These are phyloP conservation scores for Kuraishia cidri DNA, from an alignment of 805 yeast species.

Conservation along the genomic window DNA sequence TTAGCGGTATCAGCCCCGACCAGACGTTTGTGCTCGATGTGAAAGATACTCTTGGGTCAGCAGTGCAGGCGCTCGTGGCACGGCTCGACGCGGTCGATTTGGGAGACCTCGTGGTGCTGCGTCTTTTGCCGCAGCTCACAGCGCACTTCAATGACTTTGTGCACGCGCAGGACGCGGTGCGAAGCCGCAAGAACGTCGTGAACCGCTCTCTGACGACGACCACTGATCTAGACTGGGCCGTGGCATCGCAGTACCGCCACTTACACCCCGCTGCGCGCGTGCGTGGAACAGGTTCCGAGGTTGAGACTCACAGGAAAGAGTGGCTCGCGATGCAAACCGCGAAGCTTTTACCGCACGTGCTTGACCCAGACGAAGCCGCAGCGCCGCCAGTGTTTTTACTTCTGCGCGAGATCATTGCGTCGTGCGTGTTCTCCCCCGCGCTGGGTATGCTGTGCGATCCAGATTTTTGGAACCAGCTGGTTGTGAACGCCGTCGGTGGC, in stretches of 20 bases:
- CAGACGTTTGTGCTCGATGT: constrained; percentile 31
- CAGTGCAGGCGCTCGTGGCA: constrained; percentile 28
- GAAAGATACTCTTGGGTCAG: constrained; percentile 30
- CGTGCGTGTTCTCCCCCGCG: constrained; percentile 46
- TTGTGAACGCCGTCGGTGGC: constrained; percentile 51
- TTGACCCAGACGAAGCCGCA: constrained; percentile 34
- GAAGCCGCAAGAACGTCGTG: constrained; percentile 13
- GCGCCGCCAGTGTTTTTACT: constrained; percentile 42
- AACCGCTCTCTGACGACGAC: constrained; percentile 12
- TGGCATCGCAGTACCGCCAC: constrained; percentile 34
- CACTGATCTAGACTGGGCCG: constrained; percentile 26
- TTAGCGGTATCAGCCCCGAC: constrained; percentile 29
- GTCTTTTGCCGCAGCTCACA: constrained; percentile 55
- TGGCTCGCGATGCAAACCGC: constrained; percentile 37
- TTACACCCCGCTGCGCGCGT: constrained; percentile 60
- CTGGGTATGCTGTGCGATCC: constrained; percentile 51
- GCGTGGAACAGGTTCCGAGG: constrained; percentile 18
- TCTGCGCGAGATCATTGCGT: constrained; percentile 53
- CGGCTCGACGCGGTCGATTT: constrained; percentile 38
- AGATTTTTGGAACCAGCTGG: constrained; percentile 65
- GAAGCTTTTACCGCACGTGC: constrained; percentile 35
- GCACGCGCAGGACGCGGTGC: constrained; percentile 26
- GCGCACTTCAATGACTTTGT: constrained; percentile 47
- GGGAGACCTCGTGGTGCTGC: constrained; percentile 46
- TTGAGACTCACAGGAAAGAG: constrained; percentile 32